Conservation (phyloP, 192 early-diverging fungal genomes). For the Coemansia sp. region DNA sequence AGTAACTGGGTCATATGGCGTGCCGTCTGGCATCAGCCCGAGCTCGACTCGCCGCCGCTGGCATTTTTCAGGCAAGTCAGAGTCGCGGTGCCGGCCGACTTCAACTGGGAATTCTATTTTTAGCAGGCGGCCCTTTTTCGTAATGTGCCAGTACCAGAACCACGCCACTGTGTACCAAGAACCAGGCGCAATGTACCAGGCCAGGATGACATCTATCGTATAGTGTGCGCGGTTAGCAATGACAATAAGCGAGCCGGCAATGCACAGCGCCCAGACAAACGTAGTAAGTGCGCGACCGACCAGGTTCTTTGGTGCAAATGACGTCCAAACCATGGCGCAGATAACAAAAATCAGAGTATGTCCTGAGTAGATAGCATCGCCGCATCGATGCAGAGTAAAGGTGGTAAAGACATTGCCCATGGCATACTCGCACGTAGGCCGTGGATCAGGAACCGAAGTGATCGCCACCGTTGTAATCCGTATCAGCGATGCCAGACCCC, state of each 20-base stretch:
- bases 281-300: conserved; percentile 40
- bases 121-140: conserved; percentile 45
- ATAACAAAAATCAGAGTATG: conserved; percentile 64
- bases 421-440: conserved; percentile 56
- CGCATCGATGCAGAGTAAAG: conserved; percentile 60
- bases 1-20: conserved; percentile 45
- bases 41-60: conserved; percentile 36
- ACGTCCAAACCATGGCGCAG: conserved; percentile 59
- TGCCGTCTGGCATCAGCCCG: conserved; percentile 38
- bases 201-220: conserved; percentile 61
- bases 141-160: conserved; percentile 56
- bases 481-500: conserved; percentile 57
- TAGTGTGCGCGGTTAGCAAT: conserved; percentile 67
- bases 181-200: conserved; percentile 57
- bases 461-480: conserved; percentile 64
- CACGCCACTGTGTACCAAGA: conserved; percentile 54
- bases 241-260: conserved; percentile 58
- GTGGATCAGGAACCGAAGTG: conserved; percentile 63
- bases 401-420: conserved; percentile 57
- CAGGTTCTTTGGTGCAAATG: conserved; percentile 54
- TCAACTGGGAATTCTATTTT: conserved; percentile 52
- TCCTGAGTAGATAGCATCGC: conserved; percentile 65
- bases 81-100: conserved; percentile 41
- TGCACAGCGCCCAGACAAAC: conserved; percentile 51
- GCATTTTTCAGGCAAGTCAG: conserved; percentile 31